Percentiles rank a stretch among this genome's conserved stretches.
Evolutionary conservation across 805 yeast species (phyloP).

Genomic region (Millerozyma acaciae): DNA sequence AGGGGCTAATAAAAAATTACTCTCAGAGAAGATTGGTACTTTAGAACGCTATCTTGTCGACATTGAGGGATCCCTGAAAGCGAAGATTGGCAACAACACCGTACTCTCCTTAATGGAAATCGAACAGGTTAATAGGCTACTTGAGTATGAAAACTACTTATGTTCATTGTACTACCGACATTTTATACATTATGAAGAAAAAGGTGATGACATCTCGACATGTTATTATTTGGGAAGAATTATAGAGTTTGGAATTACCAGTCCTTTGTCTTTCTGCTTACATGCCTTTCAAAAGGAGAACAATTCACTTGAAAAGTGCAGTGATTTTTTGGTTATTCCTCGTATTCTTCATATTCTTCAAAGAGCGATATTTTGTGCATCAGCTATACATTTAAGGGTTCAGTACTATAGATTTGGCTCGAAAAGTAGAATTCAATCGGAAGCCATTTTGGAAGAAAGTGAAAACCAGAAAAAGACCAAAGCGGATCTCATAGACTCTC

Average conservation of each 20-base stretch:
- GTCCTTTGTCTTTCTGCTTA: neutral
- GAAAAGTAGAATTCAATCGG: neutral
- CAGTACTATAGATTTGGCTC: neutral
- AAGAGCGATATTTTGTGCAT: neutral
- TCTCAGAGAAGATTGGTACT: neutral
- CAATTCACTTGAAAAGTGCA: neutral
- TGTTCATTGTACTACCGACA: constrained; percentile 24
- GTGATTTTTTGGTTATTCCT: constrained; percentile 1
- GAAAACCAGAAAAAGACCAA: neutral
- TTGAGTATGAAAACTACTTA: neutral
- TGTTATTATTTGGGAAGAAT: constrained; percentile 30
- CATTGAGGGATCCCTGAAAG: neutral
- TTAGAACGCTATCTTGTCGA: neutral
- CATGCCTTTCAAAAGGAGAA: neutral
- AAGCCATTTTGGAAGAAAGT: neutral
- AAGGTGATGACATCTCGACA: constrained; percentile 22
- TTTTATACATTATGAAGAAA: constrained; percentile 35
- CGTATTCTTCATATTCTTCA: neutral
- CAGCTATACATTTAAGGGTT: neutral
- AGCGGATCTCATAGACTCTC: neutral
- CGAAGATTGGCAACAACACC: neutral
- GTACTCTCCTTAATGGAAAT: neutral
- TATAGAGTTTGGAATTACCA: neutral
- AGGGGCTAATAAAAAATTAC: constrained; percentile 1
- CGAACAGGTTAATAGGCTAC: neutral